A percentile compares a stretch with the other conserved stretches of the same genome.
Conservation (phyloP, 805 yeast species). For the Spathaspora passalidarum region DNA sequence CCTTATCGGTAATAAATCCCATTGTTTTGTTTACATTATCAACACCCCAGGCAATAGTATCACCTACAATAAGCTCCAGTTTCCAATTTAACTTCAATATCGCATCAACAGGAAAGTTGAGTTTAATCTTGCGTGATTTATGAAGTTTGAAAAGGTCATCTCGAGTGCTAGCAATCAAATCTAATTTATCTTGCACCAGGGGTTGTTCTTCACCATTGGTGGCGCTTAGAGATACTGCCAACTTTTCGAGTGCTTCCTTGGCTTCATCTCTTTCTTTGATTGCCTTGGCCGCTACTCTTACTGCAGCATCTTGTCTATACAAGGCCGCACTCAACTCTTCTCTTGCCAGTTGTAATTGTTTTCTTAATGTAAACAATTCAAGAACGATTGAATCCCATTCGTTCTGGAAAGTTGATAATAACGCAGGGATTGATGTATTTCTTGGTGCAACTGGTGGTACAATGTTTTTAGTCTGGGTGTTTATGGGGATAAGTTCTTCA, state of each 20-base stretch:
- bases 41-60: not conserved
- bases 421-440: slow-evolving; percentile 69
- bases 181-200: slow-evolving; percentile 1
- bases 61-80: not conserved
- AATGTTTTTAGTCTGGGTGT: slow-evolving; percentile 15
- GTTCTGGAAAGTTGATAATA: slow-evolving; percentile 72
- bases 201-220: slow-evolving; percentile 1
- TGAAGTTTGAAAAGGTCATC: slow-evolving; percentile 33
- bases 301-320: slow-evolving; percentile 88
- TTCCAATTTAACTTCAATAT: not conserved
- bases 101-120: slow-evolving; percentile 8
- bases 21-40: not conserved
- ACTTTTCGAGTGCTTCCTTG: slow-evolving; percentile 55
- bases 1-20: not conserved
- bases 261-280: slow-evolving; percentile 77
- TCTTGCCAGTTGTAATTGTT: slow-evolving; percentile 62
- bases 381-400: slow-evolving; percentile 89
- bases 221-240: slow-evolving; percentile 39
- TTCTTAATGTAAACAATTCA: slow-evolving; percentile 73
- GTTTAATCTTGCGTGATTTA: slow-evolving; percentile 25
- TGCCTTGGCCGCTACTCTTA: slow-evolving; percentile 75
- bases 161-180: slow-evolving; percentile 20
- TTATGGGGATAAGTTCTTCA: slow-evolving; percentile 54
- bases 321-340: slow-evolving; percentile 75
- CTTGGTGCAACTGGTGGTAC: slow-evolving; percentile 45